Percentiles rank a stretch among this genome's conserved stretches.
phyloP scores from a whole-genome alignment of 2,329 filamentous ascomycete species.

The Ambrosiella beaveri region DNA sequence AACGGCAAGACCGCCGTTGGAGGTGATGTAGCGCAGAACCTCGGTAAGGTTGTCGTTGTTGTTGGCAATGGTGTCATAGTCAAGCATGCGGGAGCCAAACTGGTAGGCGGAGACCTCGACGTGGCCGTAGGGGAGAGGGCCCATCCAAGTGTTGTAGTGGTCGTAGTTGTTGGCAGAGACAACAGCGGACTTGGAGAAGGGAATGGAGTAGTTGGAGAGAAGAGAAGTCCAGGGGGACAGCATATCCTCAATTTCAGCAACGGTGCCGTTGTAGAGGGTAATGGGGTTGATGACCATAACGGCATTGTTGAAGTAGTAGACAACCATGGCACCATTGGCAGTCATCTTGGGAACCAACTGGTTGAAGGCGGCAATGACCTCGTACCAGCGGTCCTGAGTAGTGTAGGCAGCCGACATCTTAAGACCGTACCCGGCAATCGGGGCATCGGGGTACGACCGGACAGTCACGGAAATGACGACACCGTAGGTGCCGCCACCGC shows the following conservation, averaged over 20 bases:
- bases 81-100: conserved; percentile 27
- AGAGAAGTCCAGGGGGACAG: conserved; percentile 27
- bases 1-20: conserved; percentile 20
- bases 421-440: conserved; percentile 27
- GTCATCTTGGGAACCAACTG: conserved; percentile 27
- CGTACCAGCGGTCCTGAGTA: conserved; percentile 28
- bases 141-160: conserved; percentile 17
- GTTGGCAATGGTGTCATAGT: conserved; percentile 20
- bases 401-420: conserved; percentile 21
- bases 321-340: conserved; percentile 30
- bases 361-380: conserved; percentile 28
- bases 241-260: conserved; percentile 25
- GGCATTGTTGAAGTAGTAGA: conserved; percentile 30
- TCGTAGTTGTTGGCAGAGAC: conserved; percentile 33
- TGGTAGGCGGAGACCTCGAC: conserved; percentile 15
- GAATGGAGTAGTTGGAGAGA: conserved; percentile 22
- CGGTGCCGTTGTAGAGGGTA: conserved; percentile 29
- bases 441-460: conserved; percentile 29
- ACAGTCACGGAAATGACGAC: conserved; percentile 38
- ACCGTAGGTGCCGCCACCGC: conserved; percentile 41
- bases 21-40: conserved; percentile 19
- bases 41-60: conserved; percentile 19
- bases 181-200: conserved; percentile 24
- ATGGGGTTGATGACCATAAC: conserved; percentile 30
- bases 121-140: conserved; percentile 20